phyloP scores from a whole-genome alignment of 23 red algal genomes.

The Agarophyton chilense region DNA sequence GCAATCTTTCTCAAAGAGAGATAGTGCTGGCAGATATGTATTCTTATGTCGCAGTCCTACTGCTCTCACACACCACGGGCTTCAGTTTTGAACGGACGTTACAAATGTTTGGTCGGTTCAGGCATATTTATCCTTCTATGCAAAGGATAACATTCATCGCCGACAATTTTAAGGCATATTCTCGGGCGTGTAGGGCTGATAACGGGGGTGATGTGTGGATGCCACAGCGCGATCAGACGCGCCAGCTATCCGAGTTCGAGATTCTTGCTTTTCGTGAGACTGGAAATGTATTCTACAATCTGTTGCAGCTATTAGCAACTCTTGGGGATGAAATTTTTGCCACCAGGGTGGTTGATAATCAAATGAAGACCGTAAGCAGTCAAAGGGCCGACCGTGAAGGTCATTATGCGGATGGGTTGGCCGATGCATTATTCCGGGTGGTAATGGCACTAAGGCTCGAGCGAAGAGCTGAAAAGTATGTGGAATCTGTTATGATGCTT shows the following conservation, averaged over 20 bases:
- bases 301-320: not conserved
- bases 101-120: not conserved
- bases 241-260: constrained; percentile 35
- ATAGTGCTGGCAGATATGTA: constrained; percentile 21
- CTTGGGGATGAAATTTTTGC: constrained; percentile 30
- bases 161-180: not conserved
- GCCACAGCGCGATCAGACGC: constrained; percentile 3
- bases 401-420: constrained; percentile 22
- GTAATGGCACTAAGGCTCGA: constrained; percentile 5
- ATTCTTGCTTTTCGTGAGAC: constrained; percentile 33
- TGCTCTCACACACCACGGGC: constrained; percentile 16
- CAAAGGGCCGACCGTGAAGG: constrained; percentile 28
- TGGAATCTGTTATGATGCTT: constrained; percentile 27
- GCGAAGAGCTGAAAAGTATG: not conserved
- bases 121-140: not conserved
- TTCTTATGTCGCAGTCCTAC: not conserved
- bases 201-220: not conserved
- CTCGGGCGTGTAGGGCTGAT: not conserved
- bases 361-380: constrained; percentile 29
- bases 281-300: constrained; percentile 9
- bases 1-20: too few relatives aligned
- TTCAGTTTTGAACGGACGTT: constrained; percentile 23
- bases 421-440: constrained; percentile 27
- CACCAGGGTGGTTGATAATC: constrained; percentile 31
- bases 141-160: constrained; percentile 15